phyloP scores from a whole-genome alignment of 2,329 filamentous ascomycete species.

The Fusarium mundagurra region DNA sequence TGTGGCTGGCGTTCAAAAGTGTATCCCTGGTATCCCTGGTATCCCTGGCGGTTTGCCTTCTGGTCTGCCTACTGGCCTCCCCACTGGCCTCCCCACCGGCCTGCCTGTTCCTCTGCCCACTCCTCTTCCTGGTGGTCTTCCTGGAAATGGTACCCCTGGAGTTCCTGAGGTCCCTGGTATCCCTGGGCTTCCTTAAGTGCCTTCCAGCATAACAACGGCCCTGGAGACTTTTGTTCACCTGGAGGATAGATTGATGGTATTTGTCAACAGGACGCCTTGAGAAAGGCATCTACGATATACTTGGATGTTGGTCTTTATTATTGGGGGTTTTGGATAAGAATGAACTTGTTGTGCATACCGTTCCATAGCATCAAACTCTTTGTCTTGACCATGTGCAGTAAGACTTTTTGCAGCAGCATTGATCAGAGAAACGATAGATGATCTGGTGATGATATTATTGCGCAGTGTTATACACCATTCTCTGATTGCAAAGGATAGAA shows the following conservation, averaged over 20 bases:
- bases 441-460: rapidly evolving
- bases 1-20: background rate
- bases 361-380: too few species aligned
- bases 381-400: rapidly evolving
- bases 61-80: background rate
- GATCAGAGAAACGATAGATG: background rate
- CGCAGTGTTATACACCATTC: too few species aligned
- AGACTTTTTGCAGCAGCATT: background rate
- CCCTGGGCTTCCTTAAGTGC: background rate
- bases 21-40: background rate
- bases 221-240: rapidly evolving
- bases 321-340: rapidly evolving
- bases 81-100: background rate
- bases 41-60: background rate
- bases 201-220: background rate
- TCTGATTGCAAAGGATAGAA: rapidly evolving
- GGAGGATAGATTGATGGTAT: rapidly evolving
- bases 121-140: background rate
- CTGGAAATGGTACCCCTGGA: background rate
- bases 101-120: background rate
- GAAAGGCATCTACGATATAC: rapidly evolving
- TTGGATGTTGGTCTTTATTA: rapidly evolving
- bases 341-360: rapidly evolving
- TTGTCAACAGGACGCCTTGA: rapidly evolving
- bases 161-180: background rate